phyloP scores from a whole-genome alignment of 2,329 filamentous ascomycete genomes.

The Monosporascus sp. region DNA sequence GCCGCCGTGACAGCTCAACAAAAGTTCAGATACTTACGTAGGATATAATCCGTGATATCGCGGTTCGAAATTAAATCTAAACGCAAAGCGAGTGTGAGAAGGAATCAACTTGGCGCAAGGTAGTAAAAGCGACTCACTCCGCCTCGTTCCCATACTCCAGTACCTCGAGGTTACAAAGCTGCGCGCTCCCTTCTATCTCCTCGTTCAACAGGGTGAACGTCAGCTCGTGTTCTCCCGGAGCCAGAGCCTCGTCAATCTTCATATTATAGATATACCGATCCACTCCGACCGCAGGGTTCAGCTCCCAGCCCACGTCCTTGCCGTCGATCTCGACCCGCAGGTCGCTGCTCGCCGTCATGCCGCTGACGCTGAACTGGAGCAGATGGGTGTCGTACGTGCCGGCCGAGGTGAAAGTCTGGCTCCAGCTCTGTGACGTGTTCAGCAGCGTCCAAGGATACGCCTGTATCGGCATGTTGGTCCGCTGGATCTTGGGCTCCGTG shows the following conservation, averaged over 20 bases:
- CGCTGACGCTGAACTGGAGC: conserved; percentile 26
- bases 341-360: conserved; percentile 21
- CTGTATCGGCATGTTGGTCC: conserved; percentile 27
- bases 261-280: conserved; percentile 28
- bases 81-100: conserved; percentile 1
- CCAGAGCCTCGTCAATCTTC: conserved; percentile 16
- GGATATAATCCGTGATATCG: conserved; percentile 23
- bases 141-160: conserved; percentile 21
- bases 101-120: background rate
- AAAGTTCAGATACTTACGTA: conserved; percentile 14
- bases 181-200: conserved; percentile 22
- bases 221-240: conserved; percentile 21
- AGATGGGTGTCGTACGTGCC: conserved; percentile 22
- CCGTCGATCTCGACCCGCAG: conserved; percentile 24
- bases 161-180: conserved; percentile 26
- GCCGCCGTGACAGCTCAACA: background rate
- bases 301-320: conserved; percentile 23
- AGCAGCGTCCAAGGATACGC: conserved; percentile 28
- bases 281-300: conserved; percentile 20
- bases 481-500: conserved; percentile 21
- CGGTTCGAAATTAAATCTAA: conserved; percentile 18
- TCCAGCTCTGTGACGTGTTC: conserved; percentile 22
- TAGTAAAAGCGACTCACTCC: conserved; percentile 12
- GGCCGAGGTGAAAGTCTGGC: conserved; percentile 20
- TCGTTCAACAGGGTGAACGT: conserved; percentile 21